phyloP scores from a whole-genome alignment of 768 basidiomycete genomes.

The Lactifluus echinatus region DNA sequence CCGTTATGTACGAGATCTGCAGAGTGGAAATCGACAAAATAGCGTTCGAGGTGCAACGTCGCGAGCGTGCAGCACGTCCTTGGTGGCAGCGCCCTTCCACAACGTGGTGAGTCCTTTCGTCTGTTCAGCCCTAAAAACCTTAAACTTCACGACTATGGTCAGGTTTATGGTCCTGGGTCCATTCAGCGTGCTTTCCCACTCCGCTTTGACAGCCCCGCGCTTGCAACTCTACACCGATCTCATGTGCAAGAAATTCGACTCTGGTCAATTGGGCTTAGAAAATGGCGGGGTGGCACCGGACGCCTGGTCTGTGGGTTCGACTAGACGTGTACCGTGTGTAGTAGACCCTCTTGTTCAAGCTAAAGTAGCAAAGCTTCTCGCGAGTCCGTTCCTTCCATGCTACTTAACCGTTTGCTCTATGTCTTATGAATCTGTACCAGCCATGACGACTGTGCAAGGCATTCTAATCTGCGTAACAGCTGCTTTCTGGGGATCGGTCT shows the following conservation, averaged over 20 bases:
- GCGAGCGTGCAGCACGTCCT: constrained; percentile 31
- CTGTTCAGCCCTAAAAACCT: background rate
- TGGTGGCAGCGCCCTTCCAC: constrained; percentile 76
- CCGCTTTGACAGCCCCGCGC: constrained; percentile 56
- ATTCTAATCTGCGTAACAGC: constrained; percentile 69
- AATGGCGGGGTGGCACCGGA: too few species aligned
- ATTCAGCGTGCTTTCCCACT: constrained; percentile 44
- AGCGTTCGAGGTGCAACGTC: constrained; percentile 21
- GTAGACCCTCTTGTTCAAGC: constrained; percentile 67
- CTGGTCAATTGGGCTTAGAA: background rate
- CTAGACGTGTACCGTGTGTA: constrained; percentile 37
- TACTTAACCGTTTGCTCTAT: too few species aligned
- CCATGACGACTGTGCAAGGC: constrained; percentile 57
- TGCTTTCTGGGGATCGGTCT: constrained; percentile 79
- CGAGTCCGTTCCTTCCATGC: constrained; percentile 37
- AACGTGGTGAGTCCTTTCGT: constrained; percentile 47
- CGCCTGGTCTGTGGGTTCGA: background rate
- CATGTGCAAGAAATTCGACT: constrained; percentile 43
- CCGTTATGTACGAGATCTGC: constrained; percentile 17
- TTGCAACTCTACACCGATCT: constrained; percentile 67
- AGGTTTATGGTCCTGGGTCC: constrained; percentile 55
- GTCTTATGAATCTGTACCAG: constrained; percentile 29
- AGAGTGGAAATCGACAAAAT: constrained; percentile 17
- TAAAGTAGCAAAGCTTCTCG: constrained; percentile 55
- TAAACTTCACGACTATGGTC: too few species aligned